Evolutionary conservation across 805 yeast species (phyloP).

Genomic region (Saccharomycopsis microspora): DNA sequence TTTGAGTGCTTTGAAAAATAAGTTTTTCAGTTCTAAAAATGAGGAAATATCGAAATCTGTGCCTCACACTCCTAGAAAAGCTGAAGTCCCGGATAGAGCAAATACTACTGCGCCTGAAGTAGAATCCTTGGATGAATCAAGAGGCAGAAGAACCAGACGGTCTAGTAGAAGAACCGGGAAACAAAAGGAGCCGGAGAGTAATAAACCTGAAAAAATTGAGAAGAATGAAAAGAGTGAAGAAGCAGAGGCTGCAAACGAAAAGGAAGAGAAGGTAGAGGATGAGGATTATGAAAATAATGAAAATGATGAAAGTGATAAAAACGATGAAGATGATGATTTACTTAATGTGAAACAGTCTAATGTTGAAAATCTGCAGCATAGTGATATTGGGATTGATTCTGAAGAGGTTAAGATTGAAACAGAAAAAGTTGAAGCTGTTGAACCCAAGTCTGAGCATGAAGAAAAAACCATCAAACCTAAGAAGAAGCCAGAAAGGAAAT

Average conservation of each 20-base stretch:
- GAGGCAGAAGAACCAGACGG: not conserved
- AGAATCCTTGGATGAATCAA: not conserved
- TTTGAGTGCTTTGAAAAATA: conserved; percentile 1
- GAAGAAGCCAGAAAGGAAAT: conserved; percentile 10
- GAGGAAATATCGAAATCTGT: not conserved
- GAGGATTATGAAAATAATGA: not conserved
- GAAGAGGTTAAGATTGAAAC: conserved; percentile 4
- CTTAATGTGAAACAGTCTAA: not conserved
- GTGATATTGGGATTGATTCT: conserved; percentile 18
- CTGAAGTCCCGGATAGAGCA: not conserved
- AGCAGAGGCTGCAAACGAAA: not conserved
- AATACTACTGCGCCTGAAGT: not conserved
- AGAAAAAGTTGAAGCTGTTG: not conserved
- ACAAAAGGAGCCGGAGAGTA: not conserved
- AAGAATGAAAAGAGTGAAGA: not conserved
- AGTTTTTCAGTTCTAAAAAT: not conserved
- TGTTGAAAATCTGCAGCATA: not conserved
- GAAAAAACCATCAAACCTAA: conserved; percentile 15
- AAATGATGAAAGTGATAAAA: conserved; percentile 8
- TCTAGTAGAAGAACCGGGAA: not conserved
- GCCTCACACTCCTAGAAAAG: not conserved
- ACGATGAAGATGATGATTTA: conserved; percentile 18
- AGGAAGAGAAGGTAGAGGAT: not conserved
- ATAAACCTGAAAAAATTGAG: not conserved
- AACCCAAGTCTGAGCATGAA: conserved; percentile 13